phyloP scores from a whole-genome alignment of 768 basidiomycete species.

The Suillus weaverae region DNA sequence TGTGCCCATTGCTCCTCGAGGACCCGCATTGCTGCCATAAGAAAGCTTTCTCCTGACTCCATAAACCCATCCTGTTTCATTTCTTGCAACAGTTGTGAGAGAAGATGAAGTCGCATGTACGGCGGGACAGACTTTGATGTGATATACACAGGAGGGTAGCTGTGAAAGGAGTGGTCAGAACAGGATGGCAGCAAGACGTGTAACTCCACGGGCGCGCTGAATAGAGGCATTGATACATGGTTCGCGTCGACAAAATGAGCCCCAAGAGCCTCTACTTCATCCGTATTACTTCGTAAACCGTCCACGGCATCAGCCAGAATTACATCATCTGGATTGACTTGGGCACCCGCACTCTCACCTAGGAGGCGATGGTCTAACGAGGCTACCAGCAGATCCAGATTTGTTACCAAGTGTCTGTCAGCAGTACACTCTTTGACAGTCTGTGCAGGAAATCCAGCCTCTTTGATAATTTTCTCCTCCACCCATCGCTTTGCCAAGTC shows the following conservation, averaged over 20 bases:
- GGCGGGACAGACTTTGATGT: constrained; percentile 68
- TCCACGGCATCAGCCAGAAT: constrained; percentile 12
- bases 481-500: constrained; percentile 76
- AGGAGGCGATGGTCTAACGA: constrained; percentile 55
- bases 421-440: constrained; percentile 57
- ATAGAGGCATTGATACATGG: constrained; percentile 61
- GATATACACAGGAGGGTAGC: constrained; percentile 71
- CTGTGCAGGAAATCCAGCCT: constrained; percentile 79
- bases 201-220: constrained; percentile 62
- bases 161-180: constrained; percentile 45
- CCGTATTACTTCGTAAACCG: constrained; percentile 22
- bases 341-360: constrained; percentile 38
- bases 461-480: constrained; percentile 76
- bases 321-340: constrained; percentile 36
- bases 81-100: constrained; percentile 59
- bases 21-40: constrained; percentile 66
- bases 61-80: constrained; percentile 55
- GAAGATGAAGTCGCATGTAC: constrained; percentile 83
- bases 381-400: constrained; percentile 57
- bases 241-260: constrained; percentile 46
- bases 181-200: constrained; percentile 60
- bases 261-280: constrained; percentile 57
- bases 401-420: constrained; percentile 38
- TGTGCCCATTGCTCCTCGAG: constrained; percentile 71
- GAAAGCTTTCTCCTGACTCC: constrained; percentile 69